Base-by-base conservation (phyloP, 164 flowering plant genomes). In the Vitis riparia region DNA sequence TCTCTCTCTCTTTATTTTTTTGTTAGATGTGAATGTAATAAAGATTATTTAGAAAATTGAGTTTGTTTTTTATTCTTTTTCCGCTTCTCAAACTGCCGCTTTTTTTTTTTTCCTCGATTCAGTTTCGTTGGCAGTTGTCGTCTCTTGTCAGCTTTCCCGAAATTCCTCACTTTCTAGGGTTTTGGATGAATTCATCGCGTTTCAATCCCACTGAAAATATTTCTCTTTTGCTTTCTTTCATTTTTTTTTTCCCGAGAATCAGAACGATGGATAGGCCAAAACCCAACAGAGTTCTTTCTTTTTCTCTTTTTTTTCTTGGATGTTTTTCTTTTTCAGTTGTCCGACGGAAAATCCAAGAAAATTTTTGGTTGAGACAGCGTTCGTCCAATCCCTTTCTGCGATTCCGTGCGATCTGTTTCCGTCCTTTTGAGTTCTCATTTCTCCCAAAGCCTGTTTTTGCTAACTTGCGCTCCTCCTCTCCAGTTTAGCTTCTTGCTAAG, bases 341-440 rank as follows among this genome's bases (percentile, higher is more conserved):
- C 30, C 13, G 27, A 37, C 29, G 50, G 47, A 71, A 71, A 76
- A 51, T 66, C 51, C 64, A 44, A 60, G 63, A 55, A 55, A 11
- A 30, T 74, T 59, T 74, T 59, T 66, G 56, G 51, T 47, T 37
- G 44, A 37, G 44, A 37, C 71, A 51, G 27, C 58, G 19, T 53
- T 73, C 62, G 81, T 75, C 72, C 80, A 48, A 69, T 79, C 85
- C 58, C 60, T 82, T 75, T 82, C 84, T 65, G 51, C 67, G 44
- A 53, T 66, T 68, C 68, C 62, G 55, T 61, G 62, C 65, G 59
- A 49, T 49, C 19, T 1, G 68, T 37, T 37, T 37, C 44, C 64
- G 59, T 52, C 52, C 19, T 2, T 49, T 53, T 70, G 67, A 44
- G 14, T 2, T 3, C 16, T 4, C 8, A 3, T 37, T 6, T 37